Percentiles rank a stretch among this genome's conserved stretches.
Conservation (phyloP, 495 filamentous ascomycete genomes). For the Viridothelium virens region DNA sequence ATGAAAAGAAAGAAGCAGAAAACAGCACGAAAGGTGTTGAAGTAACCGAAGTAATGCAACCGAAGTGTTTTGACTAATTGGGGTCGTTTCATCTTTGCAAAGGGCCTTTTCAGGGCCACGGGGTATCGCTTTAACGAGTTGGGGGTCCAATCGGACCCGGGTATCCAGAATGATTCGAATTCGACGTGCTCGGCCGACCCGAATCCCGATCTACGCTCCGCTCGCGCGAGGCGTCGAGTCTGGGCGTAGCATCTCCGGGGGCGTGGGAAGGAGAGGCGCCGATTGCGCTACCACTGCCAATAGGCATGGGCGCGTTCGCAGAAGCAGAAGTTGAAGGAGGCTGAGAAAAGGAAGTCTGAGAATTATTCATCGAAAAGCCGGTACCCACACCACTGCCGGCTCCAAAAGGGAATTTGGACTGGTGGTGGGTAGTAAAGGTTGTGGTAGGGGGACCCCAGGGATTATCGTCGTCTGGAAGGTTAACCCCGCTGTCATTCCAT, state of each 20-base stretch:
- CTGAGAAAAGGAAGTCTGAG: constrained; percentile 5
- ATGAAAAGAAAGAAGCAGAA: background rate
- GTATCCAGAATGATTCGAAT: constrained; percentile 37
- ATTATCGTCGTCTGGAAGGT: constrained; percentile 77
- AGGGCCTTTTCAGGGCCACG: background rate
- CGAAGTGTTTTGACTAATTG: background rate
- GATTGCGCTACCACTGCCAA: constrained; percentile 14
- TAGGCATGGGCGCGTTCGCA: constrained; percentile 12
- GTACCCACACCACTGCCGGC: constrained; percentile 46
- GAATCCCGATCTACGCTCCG: constrained; percentile 7
- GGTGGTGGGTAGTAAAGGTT: constrained; percentile 22
- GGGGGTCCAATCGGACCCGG: constrained; percentile 39
- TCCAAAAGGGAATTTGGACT: constrained; percentile 59
- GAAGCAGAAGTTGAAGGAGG: constrained; percentile 9
- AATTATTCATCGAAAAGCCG: constrained; percentile 9
- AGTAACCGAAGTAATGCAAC: background rate
- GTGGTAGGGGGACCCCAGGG: constrained; percentile 42
- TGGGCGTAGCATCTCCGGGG: constrained; percentile 69
- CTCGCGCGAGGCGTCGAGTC: constrained; percentile 46
- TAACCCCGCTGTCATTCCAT: constrained; percentile 94
- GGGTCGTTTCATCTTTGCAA: constrained; percentile 2
- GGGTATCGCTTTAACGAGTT: constrained; percentile 26
- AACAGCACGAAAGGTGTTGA: background rate
- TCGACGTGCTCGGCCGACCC: constrained; percentile 16
- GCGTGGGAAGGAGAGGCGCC: background rate